These are phyloP conservation scores for Lichtheimia corymbifera DNA, from an alignment of 371 early-diverging fungal species.

Conservation along the genomic window DNA sequence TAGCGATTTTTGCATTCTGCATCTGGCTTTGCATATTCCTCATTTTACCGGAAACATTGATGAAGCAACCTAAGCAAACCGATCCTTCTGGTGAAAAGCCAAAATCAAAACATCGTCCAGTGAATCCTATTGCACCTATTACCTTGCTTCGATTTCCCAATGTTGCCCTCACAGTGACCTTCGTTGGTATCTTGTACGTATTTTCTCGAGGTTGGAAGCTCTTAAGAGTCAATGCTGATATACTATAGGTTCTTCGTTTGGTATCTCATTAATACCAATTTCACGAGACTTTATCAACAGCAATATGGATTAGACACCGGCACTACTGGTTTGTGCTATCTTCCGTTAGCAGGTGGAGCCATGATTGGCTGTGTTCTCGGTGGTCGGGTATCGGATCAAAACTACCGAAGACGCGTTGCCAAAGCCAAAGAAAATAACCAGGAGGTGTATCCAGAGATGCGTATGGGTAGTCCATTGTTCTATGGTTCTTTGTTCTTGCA, in stretches of 20 bases:
- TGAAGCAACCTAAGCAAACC: not conserved
- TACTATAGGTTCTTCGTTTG: conserved; percentile 26
- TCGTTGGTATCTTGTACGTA: conserved; percentile 40
- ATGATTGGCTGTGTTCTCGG: conserved; percentile 35
- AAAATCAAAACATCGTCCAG: not conserved
- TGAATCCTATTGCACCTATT: conserved; percentile 39
- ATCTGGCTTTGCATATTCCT: conserved; percentile 38
- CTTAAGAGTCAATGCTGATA: not conserved
- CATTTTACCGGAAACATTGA: conserved; percentile 42
- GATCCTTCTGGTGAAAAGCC: not conserved
- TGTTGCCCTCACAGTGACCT: conserved; percentile 29
- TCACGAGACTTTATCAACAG: conserved; percentile 32
- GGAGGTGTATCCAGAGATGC: conserved; percentile 32
- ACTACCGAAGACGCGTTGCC: conserved; percentile 22
- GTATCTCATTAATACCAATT: conserved; percentile 31
- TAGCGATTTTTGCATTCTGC: conserved; percentile 24
- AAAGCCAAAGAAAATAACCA: conserved; percentile 22
- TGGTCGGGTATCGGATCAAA: conserved; percentile 34
- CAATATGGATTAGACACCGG: conserved; percentile 35
- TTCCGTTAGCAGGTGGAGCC: conserved; percentile 33
- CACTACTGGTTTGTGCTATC: conserved; percentile 37
- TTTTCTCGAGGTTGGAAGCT: not conserved
- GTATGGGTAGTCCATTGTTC: conserved; percentile 29
- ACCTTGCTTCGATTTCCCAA: conserved; percentile 29
- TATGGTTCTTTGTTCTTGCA: conserved; percentile 21